phyloP scores from a whole-genome alignment of 2,329 filamentous ascomycete species.

The Chrysoporthe deuterocubensis region DNA sequence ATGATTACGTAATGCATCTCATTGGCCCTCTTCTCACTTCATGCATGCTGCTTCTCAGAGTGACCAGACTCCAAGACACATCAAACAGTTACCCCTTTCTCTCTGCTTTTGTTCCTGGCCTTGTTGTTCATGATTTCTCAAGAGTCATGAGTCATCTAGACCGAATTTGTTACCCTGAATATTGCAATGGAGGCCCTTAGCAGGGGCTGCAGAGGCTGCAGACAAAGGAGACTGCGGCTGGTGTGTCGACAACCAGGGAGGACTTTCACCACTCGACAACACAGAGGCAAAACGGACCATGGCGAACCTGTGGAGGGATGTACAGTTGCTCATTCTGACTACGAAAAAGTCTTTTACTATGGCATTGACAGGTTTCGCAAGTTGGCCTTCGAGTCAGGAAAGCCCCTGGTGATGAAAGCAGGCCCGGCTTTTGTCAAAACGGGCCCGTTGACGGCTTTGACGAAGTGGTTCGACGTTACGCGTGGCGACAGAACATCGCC shows the following conservation, averaged over 20 bases:
- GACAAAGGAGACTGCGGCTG: background rate
- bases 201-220: slow-evolving; percentile 10
- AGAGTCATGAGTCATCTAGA: background rate
- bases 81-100: background rate
- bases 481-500: background rate
- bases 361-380: slow-evolving; percentile 1
- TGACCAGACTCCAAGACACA: background rate
- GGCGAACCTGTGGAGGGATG: background rate
- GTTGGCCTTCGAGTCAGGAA: slow-evolving; percentile 12
- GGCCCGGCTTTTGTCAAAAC: background rate
- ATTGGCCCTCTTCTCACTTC: background rate
- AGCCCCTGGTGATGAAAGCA: slow-evolving; percentile 23
- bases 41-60: too few relatives aligned
- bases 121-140: background rate
- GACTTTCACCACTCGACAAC: background rate
- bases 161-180: background rate
- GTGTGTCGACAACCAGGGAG: background rate
- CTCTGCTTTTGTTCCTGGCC: background rate
- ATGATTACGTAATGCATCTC: background rate
- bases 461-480: slow-evolving; percentile 23
- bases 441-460: slow-evolving; percentile 14
- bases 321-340: slow-evolving; percentile 1
- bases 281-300: background rate
- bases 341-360: background rate
- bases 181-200: background rate